Conservation (phyloP, 352 stramenopile species). For the Thraustotheca clavata region DNA sequence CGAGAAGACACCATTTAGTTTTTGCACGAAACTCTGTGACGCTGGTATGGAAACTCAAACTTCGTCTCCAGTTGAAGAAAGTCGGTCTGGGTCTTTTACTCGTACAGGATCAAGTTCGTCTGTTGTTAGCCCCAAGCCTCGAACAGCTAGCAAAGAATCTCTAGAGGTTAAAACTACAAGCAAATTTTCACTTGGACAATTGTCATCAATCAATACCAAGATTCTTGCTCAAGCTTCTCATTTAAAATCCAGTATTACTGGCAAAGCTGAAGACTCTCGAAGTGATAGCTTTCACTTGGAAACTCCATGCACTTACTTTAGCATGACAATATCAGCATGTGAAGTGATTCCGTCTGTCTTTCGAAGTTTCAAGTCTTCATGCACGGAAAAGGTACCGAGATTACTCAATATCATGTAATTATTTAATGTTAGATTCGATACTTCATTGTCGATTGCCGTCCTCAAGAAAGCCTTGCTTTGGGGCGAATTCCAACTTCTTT, state of each 20-base stretch:
- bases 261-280: not conserved
- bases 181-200: not conserved
- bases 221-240: constrained; percentile 13
- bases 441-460: constrained; percentile 72
- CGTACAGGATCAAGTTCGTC: constrained; percentile 4
- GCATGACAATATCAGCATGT: constrained; percentile 42
- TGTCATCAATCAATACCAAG: constrained; percentile 19
- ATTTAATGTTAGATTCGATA: constrained; percentile 44
- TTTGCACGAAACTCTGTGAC: constrained; percentile 45
- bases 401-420: not conserved
- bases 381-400: constrained; percentile 18
- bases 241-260: constrained; percentile 11
- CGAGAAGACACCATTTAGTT: constrained; percentile 49
- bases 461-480: constrained; percentile 29
- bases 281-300: constrained; percentile 21
- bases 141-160: constrained; percentile 2
- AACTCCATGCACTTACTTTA: constrained; percentile 32
- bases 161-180: not conserved
- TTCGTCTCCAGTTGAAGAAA: not conserved
- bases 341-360: constrained; percentile 70
- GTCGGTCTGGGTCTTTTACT: not conserved
- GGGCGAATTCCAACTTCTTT: constrained; percentile 71
- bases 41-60: constrained; percentile 24
- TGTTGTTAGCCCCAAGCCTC: not conserved
- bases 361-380: constrained; percentile 45